A percentile compares a stretch with the other conserved stretches of the same genome.
Conservation (phyloP, 1,284 basidiomycete species). For the Trichosporon sp. region DNA sequence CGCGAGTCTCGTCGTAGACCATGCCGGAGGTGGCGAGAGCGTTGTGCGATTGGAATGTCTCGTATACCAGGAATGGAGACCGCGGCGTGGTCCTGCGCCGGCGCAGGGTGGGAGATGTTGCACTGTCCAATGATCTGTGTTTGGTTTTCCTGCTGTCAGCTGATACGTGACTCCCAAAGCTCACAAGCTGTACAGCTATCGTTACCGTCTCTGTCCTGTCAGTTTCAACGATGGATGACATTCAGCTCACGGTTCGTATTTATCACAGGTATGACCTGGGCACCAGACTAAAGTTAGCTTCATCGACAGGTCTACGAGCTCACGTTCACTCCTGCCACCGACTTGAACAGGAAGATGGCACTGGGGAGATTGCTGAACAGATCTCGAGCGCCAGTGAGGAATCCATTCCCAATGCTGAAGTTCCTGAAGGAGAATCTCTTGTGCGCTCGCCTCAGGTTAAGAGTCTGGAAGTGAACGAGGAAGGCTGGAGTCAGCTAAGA, state of each 20-base stretch:
- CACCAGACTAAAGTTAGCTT: slow-evolving; percentile 36
- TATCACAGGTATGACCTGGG: slow-evolving; percentile 75
- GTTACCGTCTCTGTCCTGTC: slow-evolving; percentile 69
- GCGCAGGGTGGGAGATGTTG: slow-evolving; percentile 86
- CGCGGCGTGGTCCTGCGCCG: slow-evolving; percentile 9
- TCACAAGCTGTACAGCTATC: slow-evolving; percentile 87
- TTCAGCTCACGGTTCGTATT: slow-evolving; percentile 75
- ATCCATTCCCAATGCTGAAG: slow-evolving; percentile 80
- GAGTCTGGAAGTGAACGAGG: slow-evolving; percentile 84
- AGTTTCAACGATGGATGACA: background rate
- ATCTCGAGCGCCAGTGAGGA: slow-evolving; percentile 78
- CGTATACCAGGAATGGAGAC: background rate
- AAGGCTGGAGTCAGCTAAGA: slow-evolving; percentile 64
- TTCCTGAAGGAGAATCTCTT: slow-evolving; percentile 84
- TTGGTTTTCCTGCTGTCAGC: slow-evolving; percentile 67
- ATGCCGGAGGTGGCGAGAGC: slow-evolving; percentile 17
- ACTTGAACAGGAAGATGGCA: slow-evolving; percentile 92
- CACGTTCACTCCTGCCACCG: slow-evolving; percentile 70
- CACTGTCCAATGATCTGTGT: slow-evolving; percentile 87
- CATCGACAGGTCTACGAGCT: slow-evolving; percentile 15
- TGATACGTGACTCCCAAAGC: slow-evolving; percentile 38
- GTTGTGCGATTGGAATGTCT: slow-evolving; percentile 1
- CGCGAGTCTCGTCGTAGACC: slow-evolving; percentile 48
- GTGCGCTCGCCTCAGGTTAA: slow-evolving; percentile 81
- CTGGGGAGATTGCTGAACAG: slow-evolving; percentile 89